These are phyloP conservation scores for Gomphus bonarii DNA, from an alignment of 1,284 basidiomycete species.

Conservation along the genomic window DNA sequence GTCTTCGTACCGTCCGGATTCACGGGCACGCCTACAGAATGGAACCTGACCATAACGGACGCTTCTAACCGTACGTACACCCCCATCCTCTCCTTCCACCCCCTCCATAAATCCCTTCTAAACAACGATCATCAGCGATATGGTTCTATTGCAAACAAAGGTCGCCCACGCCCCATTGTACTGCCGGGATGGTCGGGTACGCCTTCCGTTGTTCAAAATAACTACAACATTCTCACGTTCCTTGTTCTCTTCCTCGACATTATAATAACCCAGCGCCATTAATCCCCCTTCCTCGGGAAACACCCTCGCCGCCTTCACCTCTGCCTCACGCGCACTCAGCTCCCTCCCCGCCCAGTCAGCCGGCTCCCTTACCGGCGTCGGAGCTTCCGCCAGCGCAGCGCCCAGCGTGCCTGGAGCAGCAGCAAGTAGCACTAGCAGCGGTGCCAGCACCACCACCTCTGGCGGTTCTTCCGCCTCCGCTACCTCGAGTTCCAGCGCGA, in stretches of 20 bases:
- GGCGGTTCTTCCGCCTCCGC: conserved; percentile 12
- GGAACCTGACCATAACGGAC: conserved; percentile 38
- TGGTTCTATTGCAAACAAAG: conserved; percentile 56
- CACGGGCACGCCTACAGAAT: conserved; percentile 23
- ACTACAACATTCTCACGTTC: neutral
- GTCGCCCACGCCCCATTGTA: conserved; percentile 38
- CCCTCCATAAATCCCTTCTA: neutral
- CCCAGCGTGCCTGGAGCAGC: conserved; percentile 27
- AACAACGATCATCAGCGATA: conserved; percentile 26
- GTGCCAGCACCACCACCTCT: conserved; percentile 15
- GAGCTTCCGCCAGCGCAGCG: conserved; percentile 32
- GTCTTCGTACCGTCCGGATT: conserved; percentile 19
- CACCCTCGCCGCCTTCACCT: conserved; percentile 34
- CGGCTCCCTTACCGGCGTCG: conserved; percentile 31
- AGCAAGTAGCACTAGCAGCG: conserved; percentile 19
- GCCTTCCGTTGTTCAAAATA: conserved; percentile 7
- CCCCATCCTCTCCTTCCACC: neutral
- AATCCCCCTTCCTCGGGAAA: conserved; percentile 40
- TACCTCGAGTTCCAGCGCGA: neutral
- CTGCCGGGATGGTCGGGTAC: conserved; percentile 47
- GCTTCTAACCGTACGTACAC: conserved; percentile 26
- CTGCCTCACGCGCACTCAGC: conserved; percentile 14
- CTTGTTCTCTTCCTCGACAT: too few relatives aligned
- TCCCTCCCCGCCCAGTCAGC: conserved; percentile 21
- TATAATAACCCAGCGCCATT: conserved; percentile 29